Evolutionary conservation across 352 stramenopile species (phyloP).

Genomic region (Globisporangium ultimum): DNA sequence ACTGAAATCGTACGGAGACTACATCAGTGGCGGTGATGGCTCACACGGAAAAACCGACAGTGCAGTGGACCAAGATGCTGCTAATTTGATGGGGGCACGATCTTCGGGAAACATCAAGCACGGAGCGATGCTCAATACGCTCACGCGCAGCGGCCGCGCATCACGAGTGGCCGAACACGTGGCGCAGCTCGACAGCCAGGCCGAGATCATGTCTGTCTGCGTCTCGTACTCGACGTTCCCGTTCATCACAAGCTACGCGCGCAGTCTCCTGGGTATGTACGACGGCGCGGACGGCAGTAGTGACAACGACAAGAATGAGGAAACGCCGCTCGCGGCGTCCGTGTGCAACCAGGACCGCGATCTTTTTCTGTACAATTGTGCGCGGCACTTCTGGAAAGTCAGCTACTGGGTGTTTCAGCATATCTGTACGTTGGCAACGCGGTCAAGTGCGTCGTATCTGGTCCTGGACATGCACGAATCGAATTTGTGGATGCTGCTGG

Average conservation of each 20-base stretch:
- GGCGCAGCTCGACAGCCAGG: constrained; percentile 67
- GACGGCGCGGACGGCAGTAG: constrained; percentile 23
- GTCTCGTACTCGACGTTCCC: constrained; percentile 82
- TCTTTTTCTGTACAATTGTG: constrained; percentile 62
- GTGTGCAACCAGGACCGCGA: constrained; percentile 54
- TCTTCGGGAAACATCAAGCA: constrained; percentile 25
- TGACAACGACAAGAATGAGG: constrained; percentile 35
- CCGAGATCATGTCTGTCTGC: constrained; percentile 66
- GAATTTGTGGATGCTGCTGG: constrained; percentile 79
- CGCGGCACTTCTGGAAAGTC: constrained; percentile 72
- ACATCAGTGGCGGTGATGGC: constrained; percentile 39
- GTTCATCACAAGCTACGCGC: constrained; percentile 83
- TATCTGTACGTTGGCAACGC: constrained; percentile 70
- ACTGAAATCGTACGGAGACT: constrained; percentile 70
- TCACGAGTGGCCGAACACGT: constrained; percentile 60
- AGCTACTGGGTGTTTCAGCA: constrained; percentile 79
- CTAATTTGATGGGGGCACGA: constrained; percentile 9
- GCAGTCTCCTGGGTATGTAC: constrained; percentile 68
- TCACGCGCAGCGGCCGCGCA: constrained; percentile 57
- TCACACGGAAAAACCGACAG: constrained; percentile 20
- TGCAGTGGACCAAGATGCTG: constrained; percentile 22
- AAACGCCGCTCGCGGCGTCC: constrained; percentile 25
- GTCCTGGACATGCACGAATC: constrained; percentile 79
- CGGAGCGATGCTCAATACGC: constrained; percentile 49
- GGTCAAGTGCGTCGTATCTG: constrained; percentile 74